A percentile compares a stretch with the other conserved stretches of the same genome.
Evolutionary conservation across 306 rosid species (phyloP).

Genomic region (Begonia peltatifolia): DNA sequence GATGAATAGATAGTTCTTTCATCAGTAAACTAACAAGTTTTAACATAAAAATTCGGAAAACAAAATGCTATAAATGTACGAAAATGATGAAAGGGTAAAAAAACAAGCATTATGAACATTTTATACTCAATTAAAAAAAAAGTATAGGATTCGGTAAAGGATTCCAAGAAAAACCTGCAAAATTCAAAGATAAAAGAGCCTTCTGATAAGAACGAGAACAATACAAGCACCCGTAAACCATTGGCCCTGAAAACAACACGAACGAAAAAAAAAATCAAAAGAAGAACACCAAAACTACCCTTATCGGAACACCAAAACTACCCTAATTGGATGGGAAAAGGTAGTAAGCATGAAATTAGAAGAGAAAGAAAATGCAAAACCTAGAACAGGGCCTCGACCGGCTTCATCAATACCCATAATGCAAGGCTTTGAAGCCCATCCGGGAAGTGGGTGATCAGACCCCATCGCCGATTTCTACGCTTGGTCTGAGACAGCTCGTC

Average conservation of each 20-base stretch:
- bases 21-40: no score
- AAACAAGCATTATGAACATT: no score
- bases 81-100: background rate
- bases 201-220: slow-evolving; percentile 59
- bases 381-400: slow-evolving; percentile 94
- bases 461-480: slow-evolving; percentile 20
- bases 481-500: background rate
- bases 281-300: no score
- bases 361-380: slow-evolving; percentile 9
- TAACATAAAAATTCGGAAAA: no score
- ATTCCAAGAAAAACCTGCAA: slow-evolving; percentile 38
- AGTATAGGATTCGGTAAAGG: no score
- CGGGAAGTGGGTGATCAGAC: slow-evolving; percentile 25
- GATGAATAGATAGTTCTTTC: no score
- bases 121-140: no score
- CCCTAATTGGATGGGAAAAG: background rate
- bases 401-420: slow-evolving; percentile 94
- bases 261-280: background rate
- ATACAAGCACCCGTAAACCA: slow-evolving; percentile 76
- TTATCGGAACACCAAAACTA: background rate
- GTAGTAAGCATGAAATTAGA: background rate
- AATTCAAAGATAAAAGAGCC: slow-evolving; percentile 58
- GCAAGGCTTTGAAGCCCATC: slow-evolving; percentile 68
- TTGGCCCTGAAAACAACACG: slow-evolving; percentile 41
- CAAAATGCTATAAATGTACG: no score